These are phyloP conservation scores for Hymenoscyphus scutula DNA, from an alignment of 2,329 filamentous ascomycete species.

Conservation along the genomic window DNA sequence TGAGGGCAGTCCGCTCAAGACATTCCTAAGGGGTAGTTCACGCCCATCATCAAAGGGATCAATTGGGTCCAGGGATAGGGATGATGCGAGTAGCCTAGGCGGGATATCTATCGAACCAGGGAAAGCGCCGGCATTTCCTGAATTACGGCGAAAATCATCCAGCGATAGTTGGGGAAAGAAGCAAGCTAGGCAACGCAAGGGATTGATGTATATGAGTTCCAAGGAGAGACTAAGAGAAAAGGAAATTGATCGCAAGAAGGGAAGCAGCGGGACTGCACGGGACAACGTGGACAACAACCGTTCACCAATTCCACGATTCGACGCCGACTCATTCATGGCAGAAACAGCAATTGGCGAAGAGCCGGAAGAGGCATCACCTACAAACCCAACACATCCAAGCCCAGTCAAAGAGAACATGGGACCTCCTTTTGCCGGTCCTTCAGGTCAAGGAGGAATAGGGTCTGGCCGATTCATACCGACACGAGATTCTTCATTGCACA, in stretches of 20 bases:
- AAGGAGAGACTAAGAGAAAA: slow-evolving; percentile 64
- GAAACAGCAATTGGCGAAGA: slow-evolving; percentile 49
- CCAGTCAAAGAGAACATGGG: slow-evolving; percentile 12
- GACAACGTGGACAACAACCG: slow-evolving; percentile 33
- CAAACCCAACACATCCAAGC: slow-evolving; percentile 22
- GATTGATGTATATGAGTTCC: slow-evolving; percentile 72
- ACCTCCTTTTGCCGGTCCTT: slow-evolving; percentile 10
- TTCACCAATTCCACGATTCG: slow-evolving; percentile 28
- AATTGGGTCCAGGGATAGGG: slow-evolving; percentile 49
- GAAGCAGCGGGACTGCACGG: slow-evolving; percentile 45
- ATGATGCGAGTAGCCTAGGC: slow-evolving; percentile 61
- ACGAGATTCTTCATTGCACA: slow-evolving; percentile 67
- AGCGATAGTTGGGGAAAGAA: slow-evolving; percentile 64
- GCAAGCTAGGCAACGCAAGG: slow-evolving; percentile 50
- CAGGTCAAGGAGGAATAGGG: slow-evolving; percentile 32
- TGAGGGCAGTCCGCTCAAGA: slow-evolving; percentile 51
- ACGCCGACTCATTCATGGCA: slow-evolving; percentile 36
- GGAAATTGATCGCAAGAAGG: slow-evolving; percentile 59
- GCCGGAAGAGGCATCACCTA: slow-evolving; percentile 31
- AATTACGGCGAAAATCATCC: slow-evolving; percentile 53
- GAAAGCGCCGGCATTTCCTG: slow-evolving; percentile 43
- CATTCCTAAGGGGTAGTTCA: slow-evolving; percentile 54
- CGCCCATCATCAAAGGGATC: slow-evolving; percentile 61
- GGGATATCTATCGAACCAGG: slow-evolving; percentile 62
- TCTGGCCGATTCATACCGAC: slow-evolving; percentile 55